Evolutionary conservation across 1,139 yeast species (phyloP), one percentile per base, ranked within the genome.

Genomic region (Williopsis jadinii): DNA sequence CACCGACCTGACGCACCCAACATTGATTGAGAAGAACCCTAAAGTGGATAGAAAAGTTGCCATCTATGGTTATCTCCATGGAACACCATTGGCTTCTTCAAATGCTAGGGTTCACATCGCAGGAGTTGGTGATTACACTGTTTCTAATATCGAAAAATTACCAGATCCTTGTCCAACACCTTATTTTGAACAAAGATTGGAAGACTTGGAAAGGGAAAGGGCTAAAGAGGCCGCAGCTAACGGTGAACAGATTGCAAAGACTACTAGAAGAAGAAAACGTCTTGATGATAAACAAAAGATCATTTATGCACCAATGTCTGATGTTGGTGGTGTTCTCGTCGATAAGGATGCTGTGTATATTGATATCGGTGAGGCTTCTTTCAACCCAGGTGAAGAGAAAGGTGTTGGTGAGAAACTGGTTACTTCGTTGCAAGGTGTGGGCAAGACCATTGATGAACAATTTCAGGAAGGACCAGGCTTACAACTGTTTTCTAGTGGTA

Each of bases 121-220:
- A 2, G 99, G 99, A 53, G 84, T 88, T 5, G 99, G 98, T 42
- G 99, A 94, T 60, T 74, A 81, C 53, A 69, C 80, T 2, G 84
- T 87, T 5, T 71, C 80, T 24, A 74, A 79, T 10, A 80, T 88
- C 15, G 97, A 92, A 61, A 83, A 88, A 54, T 69, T 94, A 41
- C 97, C 97, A 2, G 99, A 94, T 67, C 99, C 99, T 13, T 94
- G 98, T 62, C 98, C 99, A 35, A 92, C 98, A 1, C 99, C 99
- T 3, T 84, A 77, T 57, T 87, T 72, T 54, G 95, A 88, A 58
- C 95, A 88, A 59, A 82, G 75, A 55, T 67, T 87, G 32, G 97
- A 88, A 51, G 95, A 85, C 38, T 62, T 75, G 31, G 90, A 81
- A 62, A 70, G 90, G 55, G 87, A 82, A 53, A 75, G 71, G 49